Base-by-base conservation (phyloP, 1,284 basidiomycete species). In the Naganishia albida region DNA sequence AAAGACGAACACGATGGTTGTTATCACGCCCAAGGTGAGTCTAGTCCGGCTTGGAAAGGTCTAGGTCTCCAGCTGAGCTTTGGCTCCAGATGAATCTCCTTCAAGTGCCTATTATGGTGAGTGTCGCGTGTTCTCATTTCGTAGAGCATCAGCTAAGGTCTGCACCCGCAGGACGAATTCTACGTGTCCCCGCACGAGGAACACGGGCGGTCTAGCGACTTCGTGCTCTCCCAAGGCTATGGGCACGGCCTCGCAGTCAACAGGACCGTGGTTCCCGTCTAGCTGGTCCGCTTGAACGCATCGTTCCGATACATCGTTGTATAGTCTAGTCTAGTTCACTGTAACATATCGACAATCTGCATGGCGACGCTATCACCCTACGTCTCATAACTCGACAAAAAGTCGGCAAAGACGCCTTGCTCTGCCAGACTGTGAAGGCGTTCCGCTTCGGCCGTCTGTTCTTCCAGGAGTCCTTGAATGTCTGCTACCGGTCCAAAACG, bases 1-100 rank as follows among this genome's bases (percentile, higher is more conserved):
- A 72, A 88, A 88, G 75, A 94, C 93, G 12, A 96, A 97, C 76
- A 89, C 90, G 70, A 89, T 96, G 86, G 87, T 92, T 26, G 84
- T 95, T 69, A 89, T 93, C 68, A 93, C 91, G 0, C 87, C 89
- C 42, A 91, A 90, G 82, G 91, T 93, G 69, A 64, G 76, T 51
- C 38, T 18, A 40, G 13, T 26, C 25, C 23, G 18, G n/a, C n/a
- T n/a, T n/a, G n/a, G n/a, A n/a, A n/a, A n/a, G n/a, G n/a, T n/a
- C 1, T n/a, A 46, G 18, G 7, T 49, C 38, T 53, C 49, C 28
- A 30, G 7, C 51, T 8, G 10, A 20, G 15, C 48, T 46, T 59
- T 15, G 12, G 23, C 13, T 38, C 16, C 65, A 82, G 80, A 83
- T 84, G 91, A 97, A 98, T 75, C 81, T 97, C 30, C 82, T 98